Conservation (phyloP, 164 flowering plant genomes). For the Liquidambar formosana region DNA sequence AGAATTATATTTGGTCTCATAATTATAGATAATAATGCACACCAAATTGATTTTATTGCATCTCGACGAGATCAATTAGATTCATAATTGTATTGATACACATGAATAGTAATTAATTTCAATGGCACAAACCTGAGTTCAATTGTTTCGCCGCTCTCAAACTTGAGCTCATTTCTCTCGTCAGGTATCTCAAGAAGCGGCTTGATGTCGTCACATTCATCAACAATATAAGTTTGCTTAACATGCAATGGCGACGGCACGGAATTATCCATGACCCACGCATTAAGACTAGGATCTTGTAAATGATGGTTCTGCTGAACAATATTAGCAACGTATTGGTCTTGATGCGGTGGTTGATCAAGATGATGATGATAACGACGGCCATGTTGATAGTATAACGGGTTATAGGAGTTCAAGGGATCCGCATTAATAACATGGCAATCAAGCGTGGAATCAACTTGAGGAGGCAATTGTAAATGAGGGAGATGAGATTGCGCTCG, state of each 20-base stretch:
- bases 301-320: background rate
- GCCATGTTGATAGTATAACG: too few species aligned
- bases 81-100: too few species aligned
- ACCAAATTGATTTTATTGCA: too few species aligned
- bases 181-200: slow-evolving; percentile 4
- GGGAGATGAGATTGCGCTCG: slow-evolving; percentile 25
- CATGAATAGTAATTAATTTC: too few species aligned
- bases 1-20: too few species aligned
- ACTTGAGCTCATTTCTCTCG: background rate
- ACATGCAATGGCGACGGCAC: background rate
- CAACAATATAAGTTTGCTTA: background rate
- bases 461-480: background rate
- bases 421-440: background rate
- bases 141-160: too few species aligned
- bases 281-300: background rate
- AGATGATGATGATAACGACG: too few species aligned
- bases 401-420: background rate
- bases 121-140: too few species aligned
- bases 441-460: background rate
- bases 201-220: slow-evolving; percentile 12
- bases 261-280: background rate
- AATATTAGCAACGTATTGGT: background rate
- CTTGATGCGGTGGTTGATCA: background rate
- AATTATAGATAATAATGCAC: too few species aligned
- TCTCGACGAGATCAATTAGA: too few species aligned